Evolutionary conservation across 352 stramenopile species (phyloP), one percentile per base, ranked within the genome.

Genomic region (Globisporangium camurandrum): DNA sequence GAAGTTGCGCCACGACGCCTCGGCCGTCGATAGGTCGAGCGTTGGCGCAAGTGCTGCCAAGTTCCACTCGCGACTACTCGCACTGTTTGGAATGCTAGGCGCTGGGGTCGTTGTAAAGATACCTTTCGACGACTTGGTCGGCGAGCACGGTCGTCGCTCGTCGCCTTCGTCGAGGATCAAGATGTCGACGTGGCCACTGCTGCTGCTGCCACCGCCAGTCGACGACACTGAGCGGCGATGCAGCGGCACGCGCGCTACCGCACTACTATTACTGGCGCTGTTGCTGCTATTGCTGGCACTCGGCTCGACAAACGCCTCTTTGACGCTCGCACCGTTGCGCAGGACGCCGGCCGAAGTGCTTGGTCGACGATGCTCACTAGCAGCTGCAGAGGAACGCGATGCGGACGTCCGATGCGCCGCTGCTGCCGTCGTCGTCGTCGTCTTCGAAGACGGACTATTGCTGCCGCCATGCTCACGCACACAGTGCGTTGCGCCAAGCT

Each of bases 241-340:
- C 45, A 10, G 30, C 19, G 12, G 37, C 12, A 12, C 19, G 10
- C n/a, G 3, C 30, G 17, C n/a, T n/a, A n/a, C n/a, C n/a, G n/a
- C n/a, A n/a, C n/a, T n/a, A n/a, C n/a, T n/a, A n/a, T n/a, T n/a
- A n/a, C n/a, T n/a, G n/a, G 10, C 8, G 19, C 12, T 34, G 40
- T 12, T 46, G 30, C 16, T 40, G n/a, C 47, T 26, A 16, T 57
- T 36, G 10, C 26, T 9, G 22, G 38, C 28, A 14, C 38, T 59
- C 42, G 22, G 52, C 4, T 86, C 71, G 3, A 77, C 63, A 49
- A 88, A 87, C 17, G 74, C 75, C 62, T 90, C 75, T 22, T 62
- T 50, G 1, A 84, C 64, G 14, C 42, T 66, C 9, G 27, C 45
- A 31, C 57, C 63, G 49, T 69, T 75, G 22, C 67, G 63, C 20